Conservation (phyloP, 768 basidiomycete genomes). For the Clitopilus passeckerianus region DNA sequence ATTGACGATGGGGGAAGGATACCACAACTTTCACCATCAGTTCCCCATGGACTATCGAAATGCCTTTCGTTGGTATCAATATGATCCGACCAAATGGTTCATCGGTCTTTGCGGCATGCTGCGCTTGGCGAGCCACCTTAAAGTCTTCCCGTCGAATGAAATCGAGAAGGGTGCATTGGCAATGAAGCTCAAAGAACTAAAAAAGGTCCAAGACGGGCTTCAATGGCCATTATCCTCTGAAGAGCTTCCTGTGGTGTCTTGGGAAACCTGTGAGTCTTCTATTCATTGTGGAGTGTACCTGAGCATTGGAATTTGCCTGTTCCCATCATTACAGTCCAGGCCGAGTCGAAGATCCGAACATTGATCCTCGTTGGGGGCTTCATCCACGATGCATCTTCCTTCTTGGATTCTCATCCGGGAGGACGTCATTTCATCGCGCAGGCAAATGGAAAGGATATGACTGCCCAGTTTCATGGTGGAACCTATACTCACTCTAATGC, state of each 20-base stretch:
- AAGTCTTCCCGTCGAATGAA: slow-evolving; percentile 85
- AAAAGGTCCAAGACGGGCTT: slow-evolving; percentile 55
- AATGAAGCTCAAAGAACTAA: slow-evolving; percentile 78
- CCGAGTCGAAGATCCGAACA: slow-evolving; percentile 57
- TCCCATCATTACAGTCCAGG: slow-evolving; percentile 41
- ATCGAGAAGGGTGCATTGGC: slow-evolving; percentile 76
- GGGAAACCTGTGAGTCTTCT: slow-evolving; percentile 70
- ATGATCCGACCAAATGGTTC: slow-evolving; percentile 96
- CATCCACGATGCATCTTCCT: slow-evolving; percentile 78
- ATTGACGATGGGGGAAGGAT: slow-evolving; percentile 83
- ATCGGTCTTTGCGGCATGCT: slow-evolving; percentile 59
- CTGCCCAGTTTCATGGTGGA: slow-evolving; percentile 82
- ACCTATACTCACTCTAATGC: slow-evolving; percentile 80
- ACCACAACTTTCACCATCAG: slow-evolving; percentile 90
- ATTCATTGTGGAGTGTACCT: not conserved
- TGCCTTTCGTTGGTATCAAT: slow-evolving; percentile 78
- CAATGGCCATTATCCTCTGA: slow-evolving; percentile 54
- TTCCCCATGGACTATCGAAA: slow-evolving; percentile 88
- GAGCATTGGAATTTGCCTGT: not conserved
- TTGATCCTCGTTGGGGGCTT: slow-evolving; percentile 79
- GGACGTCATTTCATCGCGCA: slow-evolving; percentile 54
- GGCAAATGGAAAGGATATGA: slow-evolving; percentile 77
- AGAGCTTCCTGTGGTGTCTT: slow-evolving; percentile 70
- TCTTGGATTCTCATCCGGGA: slow-evolving; percentile 77
- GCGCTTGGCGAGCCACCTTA: slow-evolving; percentile 77